phyloP scores from a whole-genome alignment of 345 rosid genomes.

The Salix viminalis region DNA sequence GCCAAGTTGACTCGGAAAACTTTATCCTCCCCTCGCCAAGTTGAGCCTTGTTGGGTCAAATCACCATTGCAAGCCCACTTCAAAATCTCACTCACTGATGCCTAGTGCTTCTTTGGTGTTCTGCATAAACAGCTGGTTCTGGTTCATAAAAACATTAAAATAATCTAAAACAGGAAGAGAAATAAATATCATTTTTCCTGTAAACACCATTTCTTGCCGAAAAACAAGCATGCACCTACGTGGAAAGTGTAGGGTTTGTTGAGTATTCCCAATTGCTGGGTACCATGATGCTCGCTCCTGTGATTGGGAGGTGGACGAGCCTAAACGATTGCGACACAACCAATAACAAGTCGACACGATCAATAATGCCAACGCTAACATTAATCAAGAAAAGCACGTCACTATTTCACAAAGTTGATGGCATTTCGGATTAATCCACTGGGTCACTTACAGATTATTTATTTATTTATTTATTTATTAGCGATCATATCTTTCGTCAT shows the following conservation, averaged over 20 bases:
- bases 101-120: background rate
- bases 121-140: no score
- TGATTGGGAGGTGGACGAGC: background rate
- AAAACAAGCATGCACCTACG: background rate
- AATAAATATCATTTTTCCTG: no score
- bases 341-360: background rate
- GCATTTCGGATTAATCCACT: background rate
- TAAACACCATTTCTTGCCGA: no score
- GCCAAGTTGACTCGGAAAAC: background rate
- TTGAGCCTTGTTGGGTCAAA: background rate
- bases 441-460: background rate
- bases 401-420: background rate
- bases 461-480: background rate
- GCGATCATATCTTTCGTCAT: background rate
- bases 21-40: background rate
- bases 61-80: background rate
- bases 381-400: background rate
- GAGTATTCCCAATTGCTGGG: background rate
- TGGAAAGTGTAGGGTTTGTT: background rate
- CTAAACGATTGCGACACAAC: background rate
- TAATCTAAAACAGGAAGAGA: no score
- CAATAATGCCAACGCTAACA: background rate
- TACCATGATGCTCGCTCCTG: background rate
- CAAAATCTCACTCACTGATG: background rate
- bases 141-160: no score